Conservation (phyloP, 306 rosid genomes). For the Castanospermum australe region DNA sequence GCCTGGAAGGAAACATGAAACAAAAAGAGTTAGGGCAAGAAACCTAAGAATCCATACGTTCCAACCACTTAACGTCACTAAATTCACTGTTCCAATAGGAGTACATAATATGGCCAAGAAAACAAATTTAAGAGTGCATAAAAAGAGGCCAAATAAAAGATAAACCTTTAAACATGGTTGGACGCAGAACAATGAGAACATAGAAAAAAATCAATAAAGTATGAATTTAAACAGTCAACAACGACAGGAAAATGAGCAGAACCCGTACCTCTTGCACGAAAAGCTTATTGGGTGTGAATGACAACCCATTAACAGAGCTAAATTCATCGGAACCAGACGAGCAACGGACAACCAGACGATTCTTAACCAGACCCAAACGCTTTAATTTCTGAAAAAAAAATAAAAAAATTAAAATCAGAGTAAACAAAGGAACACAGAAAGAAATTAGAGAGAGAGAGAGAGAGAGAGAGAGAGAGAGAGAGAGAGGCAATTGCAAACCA, state of each 20-base stretch:
- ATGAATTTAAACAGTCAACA: not conserved
- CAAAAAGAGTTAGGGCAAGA: not conserved
- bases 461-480: too few relatives aligned
- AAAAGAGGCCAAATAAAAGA: slow-evolving; percentile 1
- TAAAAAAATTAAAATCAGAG: not conserved
- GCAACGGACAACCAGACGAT: slow-evolving; percentile 51
- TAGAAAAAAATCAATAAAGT: not conserved
- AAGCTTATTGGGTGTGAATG: slow-evolving; percentile 69
- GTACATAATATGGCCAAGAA: not conserved
- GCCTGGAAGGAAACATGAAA: slow-evolving; percentile 52
- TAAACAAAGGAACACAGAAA: not conserved
- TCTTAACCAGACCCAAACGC: slow-evolving; percentile 54
- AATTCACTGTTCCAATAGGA: slow-evolving; percentile 25
- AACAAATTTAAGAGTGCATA: not conserved
- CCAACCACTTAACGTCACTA: slow-evolving; percentile 21
- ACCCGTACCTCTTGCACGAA: slow-evolving; percentile 78
- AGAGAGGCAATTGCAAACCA: slow-evolving; percentile 37
- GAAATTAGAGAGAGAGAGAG: not conserved
- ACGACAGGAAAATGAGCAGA: slow-evolving; percentile 13
- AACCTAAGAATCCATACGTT: not conserved
- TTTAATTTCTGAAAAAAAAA: slow-evolving; percentile 54
- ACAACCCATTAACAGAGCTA: slow-evolving; percentile 56
- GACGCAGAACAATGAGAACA: not conserved
- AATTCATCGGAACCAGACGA: slow-evolving; percentile 59
- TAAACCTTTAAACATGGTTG: slow-evolving; percentile 4